Base-by-base conservation (phyloP, 1,284 basidiomycete genomes). In the Ganoderma boninense region DNA sequence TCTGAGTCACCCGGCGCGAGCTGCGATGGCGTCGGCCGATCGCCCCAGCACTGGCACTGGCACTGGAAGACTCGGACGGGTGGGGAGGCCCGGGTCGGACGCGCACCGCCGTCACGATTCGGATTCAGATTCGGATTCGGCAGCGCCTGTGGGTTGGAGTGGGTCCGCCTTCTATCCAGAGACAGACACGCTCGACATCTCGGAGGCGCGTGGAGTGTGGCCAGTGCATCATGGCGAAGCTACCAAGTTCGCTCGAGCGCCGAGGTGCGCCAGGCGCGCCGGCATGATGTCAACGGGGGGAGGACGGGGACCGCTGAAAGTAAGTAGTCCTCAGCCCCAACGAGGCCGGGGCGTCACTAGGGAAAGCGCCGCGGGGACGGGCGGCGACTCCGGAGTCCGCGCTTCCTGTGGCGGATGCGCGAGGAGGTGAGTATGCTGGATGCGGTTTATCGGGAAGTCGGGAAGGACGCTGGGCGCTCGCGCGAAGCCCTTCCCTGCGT, bases 1-100 rank as follows among this genome's bases (percentile, higher is more conserved):
- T 32, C 29, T 32, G n/a, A 14, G 13, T 5, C 35, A 49, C 56
- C 20, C 14, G 26, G 2, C 32, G 29, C 23, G 49, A 52, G 49
- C 35, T n/a, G 20, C 35, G 57, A 35, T 49, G 63, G 35, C 64
- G 64, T 66, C 64, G 64, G 64, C 64, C 56, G 64, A 59, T 66
- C 64, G 64, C 64, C 10, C 56, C 23, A 56, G n/a, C n/a, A n/a
- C n/a, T n/a, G n/a, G 4, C 29, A 32, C 29, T 32, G 29, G 29
- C 29, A 32, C 29, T 32, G 29, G 29, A 32, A 32, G 29, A 32
- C 29, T 32, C 29, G 29, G 29, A 32, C 29, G 26, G 40, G 23
- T 43, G 38, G 42, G 16, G 54, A 14, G n/a, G 18, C 46, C 7
- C n/a, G 23, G 49, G 49, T 14, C 49, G 49, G 49, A n/a, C n/a